phyloP scores from a whole-genome alignment of 225 moss, liverwort and hornwort genomes.

The Anthoceros angustus region DNA sequence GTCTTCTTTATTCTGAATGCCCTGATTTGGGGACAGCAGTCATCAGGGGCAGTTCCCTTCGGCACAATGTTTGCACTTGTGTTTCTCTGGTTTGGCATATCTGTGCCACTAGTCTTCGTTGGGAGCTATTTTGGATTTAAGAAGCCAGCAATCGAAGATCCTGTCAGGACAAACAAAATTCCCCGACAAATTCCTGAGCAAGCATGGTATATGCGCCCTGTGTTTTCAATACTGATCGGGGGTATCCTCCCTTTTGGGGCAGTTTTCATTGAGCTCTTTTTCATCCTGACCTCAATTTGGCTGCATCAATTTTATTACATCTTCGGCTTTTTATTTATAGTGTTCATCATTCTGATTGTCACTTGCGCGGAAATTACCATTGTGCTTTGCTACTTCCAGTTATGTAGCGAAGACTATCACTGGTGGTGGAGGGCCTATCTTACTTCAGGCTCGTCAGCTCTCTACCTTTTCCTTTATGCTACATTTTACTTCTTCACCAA shows the following conservation, averaged over 20 bases:
- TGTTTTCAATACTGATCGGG: constrained; percentile 64
- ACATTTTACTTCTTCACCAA: constrained; percentile 80
- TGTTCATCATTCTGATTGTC: constrained; percentile 74
- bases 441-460: constrained; percentile 66
- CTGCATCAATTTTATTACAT: constrained; percentile 84
- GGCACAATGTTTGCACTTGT: constrained; percentile 89
- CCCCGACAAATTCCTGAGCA: constrained; percentile 80
- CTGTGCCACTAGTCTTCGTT: constrained; percentile 59
- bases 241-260: constrained; percentile 78
- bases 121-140: constrained; percentile 82
- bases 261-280: constrained; percentile 82
- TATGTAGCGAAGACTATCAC: constrained; percentile 82
- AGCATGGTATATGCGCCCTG: constrained; percentile 76
- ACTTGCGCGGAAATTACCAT: constrained; percentile 95
- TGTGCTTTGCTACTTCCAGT: constrained; percentile 92
- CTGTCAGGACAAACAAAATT: constrained; percentile 94
- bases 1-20: constrained; percentile 77
- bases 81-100: constrained; percentile 81
- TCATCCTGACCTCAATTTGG: constrained; percentile 81
- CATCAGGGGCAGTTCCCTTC: constrained; percentile 88
- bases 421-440: constrained; percentile 94
- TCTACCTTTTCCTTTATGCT: constrained; percentile 80
- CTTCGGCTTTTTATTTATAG: constrained; percentile 73
- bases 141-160: constrained; percentile 57
- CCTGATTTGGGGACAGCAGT: constrained; percentile 88